Base-by-base conservation (phyloP, 257 asterid species). In the Voacanga thouarsii region DNA sequence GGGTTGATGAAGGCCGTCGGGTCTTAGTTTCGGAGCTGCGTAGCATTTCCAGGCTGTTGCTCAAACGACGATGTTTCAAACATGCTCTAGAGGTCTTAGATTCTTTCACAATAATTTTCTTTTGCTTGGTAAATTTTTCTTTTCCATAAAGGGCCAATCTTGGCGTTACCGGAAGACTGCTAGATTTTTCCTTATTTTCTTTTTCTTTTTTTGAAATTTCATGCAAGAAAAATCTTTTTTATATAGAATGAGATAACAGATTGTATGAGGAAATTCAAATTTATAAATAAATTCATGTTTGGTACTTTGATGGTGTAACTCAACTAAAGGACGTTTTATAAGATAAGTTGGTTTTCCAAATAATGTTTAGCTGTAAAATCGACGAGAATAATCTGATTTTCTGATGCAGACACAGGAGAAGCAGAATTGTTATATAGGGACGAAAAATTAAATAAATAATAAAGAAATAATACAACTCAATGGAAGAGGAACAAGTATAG, bases 1-100 rank as follows among this genome's bases (percentile, higher is more conserved):
- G 85, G 86, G 76, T 80, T 49, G 79, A 85, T 12, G 82, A 65
- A 72, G 86, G 89, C 69, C 71, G 83, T 50, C 56, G 49, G 18
- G 67, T 83, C 66, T 77, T 84, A 12, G 33, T 77, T 44, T 49
- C 80, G 12, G 78, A 85, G 82, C 87, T 85, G 41, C 80, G 89
- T 19, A 3, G 67, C 50, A 73, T 81, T 30, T 24, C 76, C 63
- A 80, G 78, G 28, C 61, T 67, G 56, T 80, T 86, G 12, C 7
- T 81, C 7, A 74, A 73, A 76, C 83, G 82, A 10, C 83, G 77
- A 3, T 85, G 84, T 50, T 79, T 66, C 28, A 15, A 72, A 37
- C 81, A 80, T 50, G 82, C 87, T 55, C 76, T 86, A 4, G 82
- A 86, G 85, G 89, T 85, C 45, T 43, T 26, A 18, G n/a, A 2